These are phyloP conservation scores for Porcisia deanei DNA, from an alignment of 208 protist genomes.

Conservation along the genomic window DNA sequence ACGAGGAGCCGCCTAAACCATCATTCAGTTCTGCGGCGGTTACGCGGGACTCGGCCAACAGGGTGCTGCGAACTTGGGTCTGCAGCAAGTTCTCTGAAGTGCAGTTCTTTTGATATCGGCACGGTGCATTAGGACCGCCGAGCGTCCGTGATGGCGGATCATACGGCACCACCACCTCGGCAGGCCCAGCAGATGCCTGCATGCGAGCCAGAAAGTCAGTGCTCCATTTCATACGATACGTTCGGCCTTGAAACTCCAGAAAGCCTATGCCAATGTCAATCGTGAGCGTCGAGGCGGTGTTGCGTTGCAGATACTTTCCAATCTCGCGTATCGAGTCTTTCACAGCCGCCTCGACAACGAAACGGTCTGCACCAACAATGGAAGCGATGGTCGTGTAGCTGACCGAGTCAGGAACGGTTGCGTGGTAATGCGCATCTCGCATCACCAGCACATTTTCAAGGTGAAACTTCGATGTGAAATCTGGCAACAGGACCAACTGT, in stretches of 20 bases:
- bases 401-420: conserved; percentile 51
- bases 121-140: conserved; percentile 47
- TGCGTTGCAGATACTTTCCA: conserved; percentile 81
- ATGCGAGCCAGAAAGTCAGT: conserved; percentile 51
- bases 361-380: conserved; percentile 51
- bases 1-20: conserved; percentile 56
- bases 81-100: conserved; percentile 41
- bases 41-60: conserved; percentile 62
- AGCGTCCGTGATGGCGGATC: conserved; percentile 68
- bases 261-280: conserved; percentile 76
- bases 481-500: conserved; percentile 77
- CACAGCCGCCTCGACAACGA: conserved; percentile 73
- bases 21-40: conserved; percentile 70
- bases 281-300: conserved; percentile 47
- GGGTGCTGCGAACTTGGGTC: conserved; percentile 35
- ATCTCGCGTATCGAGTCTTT: conserved; percentile 84
- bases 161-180: conserved; percentile 50
- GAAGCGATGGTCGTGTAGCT: conserved; percentile 48
- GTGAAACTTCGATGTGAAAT: conserved; percentile 86
- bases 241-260: conserved; percentile 66
- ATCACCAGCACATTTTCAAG: conserved; percentile 78
- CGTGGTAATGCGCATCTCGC: conserved; percentile 81
- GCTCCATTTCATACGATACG: conserved; percentile 84
- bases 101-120: conserved; percentile 59
- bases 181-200: conserved; percentile 33